Conservation (phyloP, 2,329 filamentous ascomycete genomes). For the Emydomyces testavorans region DNA sequence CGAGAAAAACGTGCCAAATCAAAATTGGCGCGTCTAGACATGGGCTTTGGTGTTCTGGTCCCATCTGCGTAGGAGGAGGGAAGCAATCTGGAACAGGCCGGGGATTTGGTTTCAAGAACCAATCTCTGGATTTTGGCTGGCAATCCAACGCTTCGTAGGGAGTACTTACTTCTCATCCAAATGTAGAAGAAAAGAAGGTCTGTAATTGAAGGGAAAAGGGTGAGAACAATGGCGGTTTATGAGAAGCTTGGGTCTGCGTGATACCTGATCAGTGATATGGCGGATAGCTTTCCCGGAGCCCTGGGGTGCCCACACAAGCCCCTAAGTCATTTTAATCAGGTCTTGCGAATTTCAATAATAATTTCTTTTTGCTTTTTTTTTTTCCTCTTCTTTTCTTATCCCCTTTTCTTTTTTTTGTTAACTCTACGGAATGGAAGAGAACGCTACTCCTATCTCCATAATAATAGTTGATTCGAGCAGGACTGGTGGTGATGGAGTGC, state of each 20-base stretch:
- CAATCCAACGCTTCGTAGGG: background rate
- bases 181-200: background rate
- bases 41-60: too few species aligned
- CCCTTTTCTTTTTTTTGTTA: too few species aligned
- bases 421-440: too few species aligned
- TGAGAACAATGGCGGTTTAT: background rate
- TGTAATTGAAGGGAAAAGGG: background rate
- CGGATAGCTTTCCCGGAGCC: constrained; percentile 3
- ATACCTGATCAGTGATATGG: constrained; percentile 3
- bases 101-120: too few species aligned
- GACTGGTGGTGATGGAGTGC: background rate
- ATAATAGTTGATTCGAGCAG: background rate
- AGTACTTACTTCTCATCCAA: background rate
- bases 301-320: constrained; percentile 8
- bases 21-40: too few species aligned
- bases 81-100: too few species aligned
- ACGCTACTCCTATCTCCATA: too few species aligned
- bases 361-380: constrained; percentile 13
- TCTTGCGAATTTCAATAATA: constrained; percentile 1
- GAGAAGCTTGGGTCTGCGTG: constrained; percentile 2
- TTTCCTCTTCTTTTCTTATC: too few species aligned
- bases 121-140: too few species aligned
- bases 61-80: too few species aligned
- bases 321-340: constrained; percentile 10
- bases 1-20: too few species aligned